Conservation (phyloP, 2,329 filamentous ascomycete species). For the Colletotrichum noveboracense region DNA sequence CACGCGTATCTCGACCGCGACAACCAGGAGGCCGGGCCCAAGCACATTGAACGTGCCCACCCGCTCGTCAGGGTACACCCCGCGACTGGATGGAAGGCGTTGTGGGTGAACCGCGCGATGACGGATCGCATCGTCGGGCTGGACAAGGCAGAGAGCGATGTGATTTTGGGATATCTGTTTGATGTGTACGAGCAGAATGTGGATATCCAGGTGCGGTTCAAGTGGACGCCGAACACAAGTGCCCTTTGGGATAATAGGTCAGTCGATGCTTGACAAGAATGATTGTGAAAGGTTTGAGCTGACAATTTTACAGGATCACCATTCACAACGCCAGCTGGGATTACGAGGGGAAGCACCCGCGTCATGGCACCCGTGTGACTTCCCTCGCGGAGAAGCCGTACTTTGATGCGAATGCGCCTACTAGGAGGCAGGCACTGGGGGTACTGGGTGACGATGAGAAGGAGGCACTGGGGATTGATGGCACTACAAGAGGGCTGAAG, state of each 20-base stretch:
- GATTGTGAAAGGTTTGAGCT: not conserved
- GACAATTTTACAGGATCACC: slow-evolving; percentile 56
- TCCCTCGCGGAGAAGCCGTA: slow-evolving; percentile 74
- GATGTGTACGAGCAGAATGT: slow-evolving; percentile 73
- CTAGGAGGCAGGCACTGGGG: slow-evolving; percentile 69
- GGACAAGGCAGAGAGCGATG: slow-evolving; percentile 71
- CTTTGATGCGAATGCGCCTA: slow-evolving; percentile 68
- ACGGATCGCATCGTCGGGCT: slow-evolving; percentile 72
- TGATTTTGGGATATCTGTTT: slow-evolving; percentile 70
- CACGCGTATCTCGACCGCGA: slow-evolving; percentile 72
- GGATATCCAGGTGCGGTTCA: slow-evolving; percentile 75
- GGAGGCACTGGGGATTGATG: slow-evolving; percentile 28
- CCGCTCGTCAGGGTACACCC: slow-evolving; percentile 75
- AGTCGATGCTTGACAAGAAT: slow-evolving; percentile 20
- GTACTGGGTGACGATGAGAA: slow-evolving; percentile 63
- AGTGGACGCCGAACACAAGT: slow-evolving; percentile 70
- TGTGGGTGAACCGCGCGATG: slow-evolving; percentile 76
- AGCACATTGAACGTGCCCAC: slow-evolving; percentile 70
- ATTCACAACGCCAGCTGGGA: slow-evolving; percentile 80
- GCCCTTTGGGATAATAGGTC: slow-evolving; percentile 75
- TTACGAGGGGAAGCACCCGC: slow-evolving; percentile 68
- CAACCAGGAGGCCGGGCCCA: slow-evolving; percentile 64
- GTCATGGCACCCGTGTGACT: slow-evolving; percentile 76
- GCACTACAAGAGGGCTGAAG: not conserved
- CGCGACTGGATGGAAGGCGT: slow-evolving; percentile 75